Evolutionary conservation across 305 asterid species (phyloP), one percentile per base, ranked within the genome.

Genomic region (Rubia tinctorum): DNA sequence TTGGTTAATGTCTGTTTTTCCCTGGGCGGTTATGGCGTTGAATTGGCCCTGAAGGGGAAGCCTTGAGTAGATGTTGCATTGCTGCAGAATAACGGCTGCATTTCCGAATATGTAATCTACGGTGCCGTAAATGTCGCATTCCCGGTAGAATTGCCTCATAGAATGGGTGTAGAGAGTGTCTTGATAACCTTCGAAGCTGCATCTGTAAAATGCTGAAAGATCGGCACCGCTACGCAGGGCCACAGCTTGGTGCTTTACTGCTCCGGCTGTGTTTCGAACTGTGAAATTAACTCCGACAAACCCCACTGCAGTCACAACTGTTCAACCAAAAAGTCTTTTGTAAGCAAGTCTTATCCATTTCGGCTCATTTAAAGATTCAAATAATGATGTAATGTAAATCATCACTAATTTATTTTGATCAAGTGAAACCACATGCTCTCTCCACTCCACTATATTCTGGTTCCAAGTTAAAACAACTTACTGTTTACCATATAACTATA

Each of bases 21-120:
- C 86, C 37, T 86, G 90, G 1, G 90, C 90, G 2, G 87, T 86
- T 51, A 86, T 53, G 23, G 84, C 76, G 3, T 80, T 76, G 12
- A 73, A 80, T n/a, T 86, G 88, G 60, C 77, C 53, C 0, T 79
- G 78, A 71, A 86, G 20, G 17, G 86, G 86, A 3, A 69, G 73
- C 14, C 87, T 69, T 0, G 82, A 76, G 49, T 65, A 77, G 15
- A 84, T 70, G 47, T 82, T 77, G 83, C 90, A 86, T 71, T 69
- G 76, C n/a, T 86, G 88, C 68, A 86, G 71, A 8, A 86, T 72
- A 15, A 79, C 88, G 2, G 87, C 87, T 1, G 90, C 82, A 30
- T 84, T 80, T 61, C 90, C 88, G 27, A 86, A 84, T 9, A 86
- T 84, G 80, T 84, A 86, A 68, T 86, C 90, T 0, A 86, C 79